Evolutionary conservation across 768 basidiomycete genomes (phyloP).

Genomic region (Rhizopogon vinicolor): DNA sequence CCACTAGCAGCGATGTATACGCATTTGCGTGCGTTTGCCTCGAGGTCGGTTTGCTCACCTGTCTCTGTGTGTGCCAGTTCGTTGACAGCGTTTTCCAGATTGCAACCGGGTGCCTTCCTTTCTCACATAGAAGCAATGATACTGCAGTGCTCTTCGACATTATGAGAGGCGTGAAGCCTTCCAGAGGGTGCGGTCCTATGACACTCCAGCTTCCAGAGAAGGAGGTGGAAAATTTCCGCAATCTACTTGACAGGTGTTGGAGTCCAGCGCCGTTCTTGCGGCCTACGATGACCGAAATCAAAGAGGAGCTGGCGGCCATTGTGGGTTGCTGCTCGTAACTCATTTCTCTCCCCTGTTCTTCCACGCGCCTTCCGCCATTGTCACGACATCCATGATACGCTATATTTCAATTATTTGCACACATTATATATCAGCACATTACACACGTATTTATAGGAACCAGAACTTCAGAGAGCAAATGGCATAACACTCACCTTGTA

Average conservation of each 20-base stretch:
- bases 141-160: constrained; percentile 54
- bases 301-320: constrained; percentile 7
- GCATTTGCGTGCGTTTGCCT: constrained; percentile 57
- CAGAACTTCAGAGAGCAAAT: background rate
- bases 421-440: background rate
- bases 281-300: constrained; percentile 40
- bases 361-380: background rate
- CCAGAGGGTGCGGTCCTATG: constrained; percentile 23
- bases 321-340: constrained; percentile 2
- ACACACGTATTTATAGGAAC: background rate
- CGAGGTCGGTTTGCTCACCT: constrained; percentile 35
- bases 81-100: constrained; percentile 29
- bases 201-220: constrained; percentile 10
- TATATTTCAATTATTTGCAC: constrained; percentile 1
- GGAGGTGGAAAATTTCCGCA: constrained; percentile 37
- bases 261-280: constrained; percentile 28
- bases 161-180: constrained; percentile 45
- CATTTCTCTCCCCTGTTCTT: background rate
- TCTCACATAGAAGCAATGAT: constrained; percentile 49
- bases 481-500: background rate
- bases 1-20: constrained; percentile 54
- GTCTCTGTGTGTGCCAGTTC: background rate
- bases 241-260: constrained; percentile 44
- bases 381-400: constrained; percentile 1
- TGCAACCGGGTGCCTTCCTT: constrained; percentile 47